Percentiles rank a stretch among this genome's conserved stretches.
phyloP scores from a whole-genome alignment of 192 early-diverging fungal species.

The Coemansia sp. region DNA sequence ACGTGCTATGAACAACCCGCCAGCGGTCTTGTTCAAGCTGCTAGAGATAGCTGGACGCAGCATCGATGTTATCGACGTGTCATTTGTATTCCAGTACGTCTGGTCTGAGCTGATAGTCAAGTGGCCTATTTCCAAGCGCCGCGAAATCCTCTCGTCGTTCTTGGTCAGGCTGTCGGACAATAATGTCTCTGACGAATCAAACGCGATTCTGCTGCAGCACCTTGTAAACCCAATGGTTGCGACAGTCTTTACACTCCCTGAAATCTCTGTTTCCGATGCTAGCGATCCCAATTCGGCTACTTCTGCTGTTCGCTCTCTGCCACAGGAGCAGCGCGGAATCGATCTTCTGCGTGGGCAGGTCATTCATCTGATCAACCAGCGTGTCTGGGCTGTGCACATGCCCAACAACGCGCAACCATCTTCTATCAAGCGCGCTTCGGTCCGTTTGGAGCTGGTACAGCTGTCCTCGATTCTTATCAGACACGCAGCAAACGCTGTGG shows the following conservation, averaged over 20 bases:
- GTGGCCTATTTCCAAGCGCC: slow-evolving; percentile 66
- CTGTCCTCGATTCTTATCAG: slow-evolving; percentile 83
- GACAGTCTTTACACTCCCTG: slow-evolving; percentile 60
- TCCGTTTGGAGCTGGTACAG: slow-evolving; percentile 88
- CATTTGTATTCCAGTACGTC: slow-evolving; percentile 40
- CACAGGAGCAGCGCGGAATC: slow-evolving; percentile 32
- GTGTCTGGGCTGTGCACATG: slow-evolving; percentile 48
- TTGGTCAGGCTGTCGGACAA: slow-evolving; percentile 69
- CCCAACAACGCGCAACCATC: slow-evolving; percentile 20
- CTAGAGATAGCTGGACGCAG: slow-evolving; percentile 44
- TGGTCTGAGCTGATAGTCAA: slow-evolving; percentile 58
- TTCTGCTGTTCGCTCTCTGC: not conserved
- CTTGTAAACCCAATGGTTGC: slow-evolving; percentile 82
- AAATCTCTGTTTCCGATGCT: slow-evolving; percentile 61
- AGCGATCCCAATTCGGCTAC: slow-evolving; percentile 47
- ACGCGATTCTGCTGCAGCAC: slow-evolving; percentile 72
- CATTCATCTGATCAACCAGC: slow-evolving; percentile 39
- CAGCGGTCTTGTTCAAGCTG: slow-evolving; percentile 41
- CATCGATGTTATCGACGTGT: slow-evolving; percentile 34
- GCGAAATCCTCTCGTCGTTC: slow-evolving; percentile 56
- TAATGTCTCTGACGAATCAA: slow-evolving; percentile 60
- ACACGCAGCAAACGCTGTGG: slow-evolving; percentile 72
- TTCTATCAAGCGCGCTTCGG: slow-evolving; percentile 50
- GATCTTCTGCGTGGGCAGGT: slow-evolving; percentile 40
- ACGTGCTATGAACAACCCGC: slow-evolving; percentile 27